Evolutionary conservation across 1,284 basidiomycete species (phyloP), one percentile per base, ranked within the genome.

Genomic region (Pseudozyma thailandica): DNA sequence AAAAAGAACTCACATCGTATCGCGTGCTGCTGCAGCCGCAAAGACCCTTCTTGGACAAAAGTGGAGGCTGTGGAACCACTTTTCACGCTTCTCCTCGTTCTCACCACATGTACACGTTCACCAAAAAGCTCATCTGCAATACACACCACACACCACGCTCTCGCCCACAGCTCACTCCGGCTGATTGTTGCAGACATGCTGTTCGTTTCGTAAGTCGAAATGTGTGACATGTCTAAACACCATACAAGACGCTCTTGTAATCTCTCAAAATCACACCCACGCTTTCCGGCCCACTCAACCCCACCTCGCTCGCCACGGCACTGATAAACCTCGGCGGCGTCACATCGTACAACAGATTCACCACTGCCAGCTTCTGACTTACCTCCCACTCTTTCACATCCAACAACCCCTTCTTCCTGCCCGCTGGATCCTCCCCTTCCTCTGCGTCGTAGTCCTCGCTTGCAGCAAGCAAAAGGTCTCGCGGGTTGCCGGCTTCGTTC

Each of bases 401-500:
- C 28, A 80, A 45, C 15, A 77, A 33, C 1, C 61, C 61, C 18
- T 58, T 62, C 9, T 50, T 39, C 30, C 41, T 50, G 4, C 54
- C 23, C 26, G n/a, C n/a, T n/a, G n/a, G n/a, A n/a, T 39, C 49
- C 5, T 41, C 47, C 12, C 37, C 52, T 21, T 45, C 44, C 2
- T 52, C 54, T 13, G n/a, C 31, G 21, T 66, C 60, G n/a, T 28
- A 25, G 6, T 51, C 56, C 31, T 75, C 60, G 18, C 59, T 56
- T 7, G 68, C 47, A 1, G 53, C 35, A 2, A 61, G 53, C 8
- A 80, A 52, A 7, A 79, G 64, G 15, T 77, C 74, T 0, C 50
- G 41, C 25, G 75, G 66, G 25, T 75, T 72, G 15, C 75, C 77
- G 31, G 96, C 86, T 84, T 99, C 96, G 82, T 99, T 99, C 83